Base-by-base conservation (phyloP, 768 basidiomycete species). In the Pleurotus eryngii region DNA sequence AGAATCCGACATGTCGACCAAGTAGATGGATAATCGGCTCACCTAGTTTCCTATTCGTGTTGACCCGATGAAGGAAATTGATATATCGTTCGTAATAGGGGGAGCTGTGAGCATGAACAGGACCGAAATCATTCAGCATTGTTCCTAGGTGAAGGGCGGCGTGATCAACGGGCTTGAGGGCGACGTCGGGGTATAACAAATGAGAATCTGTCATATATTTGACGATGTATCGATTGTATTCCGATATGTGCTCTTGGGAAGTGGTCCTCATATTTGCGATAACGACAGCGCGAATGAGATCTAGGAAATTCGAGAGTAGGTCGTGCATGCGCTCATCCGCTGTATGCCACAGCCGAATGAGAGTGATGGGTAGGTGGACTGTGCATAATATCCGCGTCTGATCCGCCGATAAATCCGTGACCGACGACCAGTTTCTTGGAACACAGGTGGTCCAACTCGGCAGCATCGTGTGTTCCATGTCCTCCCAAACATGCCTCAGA, bases 51-150 rank as follows among this genome's bases (percentile, higher is more conserved):
- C 53, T 47, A 50, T 74, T 70, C 2, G 64, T 67, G 17, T 66
- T 64, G 14, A 63, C 26, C 2, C 57, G 46, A 42, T 68, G 68
- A 3, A 72, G 51, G 3, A 63, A 49, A 11, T 59, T 51, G 47
- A 70, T 73, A 30, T 67, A 68, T 17, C 67, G 59, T 51, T 76
- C 66, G 47, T 69, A 74, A 11, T 66, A 64, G 38, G 63, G 64
- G 4, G 63, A 61, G 57, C 67, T 59, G 49, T 65, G 68, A 24
- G 64, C 59, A 61, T 70, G 71, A 9, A 51, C 56, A 0, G 67
- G 71, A 12, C 71, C 68, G 57, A 70, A 65, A 0, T 54, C 14
- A 1, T 56, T 37, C 35, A 65, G 42, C 24, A 61, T 60, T 17
- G 60, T 57, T 3, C 63, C 62, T n/a, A 69, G 56, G 48, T 71